Percentiles rank a stretch among this genome's conserved stretches.
phyloP scores from a whole-genome alignment of 2,329 filamentous ascomycete genomes.

The Cladophialophora bantiana region DNA sequence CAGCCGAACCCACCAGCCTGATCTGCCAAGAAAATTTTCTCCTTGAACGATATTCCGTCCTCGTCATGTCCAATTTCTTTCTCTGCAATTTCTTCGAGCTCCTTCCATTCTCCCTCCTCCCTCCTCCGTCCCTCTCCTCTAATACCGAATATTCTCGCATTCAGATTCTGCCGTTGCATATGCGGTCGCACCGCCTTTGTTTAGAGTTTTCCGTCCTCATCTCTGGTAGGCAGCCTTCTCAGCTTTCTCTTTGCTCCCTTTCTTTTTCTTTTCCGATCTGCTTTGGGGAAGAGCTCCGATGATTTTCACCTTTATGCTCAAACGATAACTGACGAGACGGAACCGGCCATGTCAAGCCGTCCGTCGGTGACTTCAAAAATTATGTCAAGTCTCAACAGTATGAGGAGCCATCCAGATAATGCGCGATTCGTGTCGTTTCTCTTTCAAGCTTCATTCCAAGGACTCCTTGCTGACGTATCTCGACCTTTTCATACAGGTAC shows the following conservation, averaged over 20 bases:
- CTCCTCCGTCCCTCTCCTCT: not conserved
- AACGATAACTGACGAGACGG: conserved; percentile 38
- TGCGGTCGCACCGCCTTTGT: not conserved
- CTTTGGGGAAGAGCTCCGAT: conserved; percentile 23
- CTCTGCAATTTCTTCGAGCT: not conserved
- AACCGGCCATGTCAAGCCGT: conserved; percentile 33
- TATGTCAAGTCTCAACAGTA: conserved; percentile 39
- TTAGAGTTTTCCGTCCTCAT: not conserved
- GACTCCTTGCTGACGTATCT: not conserved
- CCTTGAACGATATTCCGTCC: not conserved
- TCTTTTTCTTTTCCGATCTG: not conserved
- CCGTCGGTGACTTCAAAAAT: conserved; percentile 39
- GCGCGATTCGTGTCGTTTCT: not conserved
- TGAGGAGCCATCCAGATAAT: conserved; percentile 27
- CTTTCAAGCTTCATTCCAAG: not conserved
- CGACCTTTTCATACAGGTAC: not conserved
- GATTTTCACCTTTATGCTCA: conserved; percentile 34
- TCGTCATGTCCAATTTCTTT: not conserved
- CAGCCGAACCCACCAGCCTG: not conserved
- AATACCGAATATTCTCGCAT: no score
- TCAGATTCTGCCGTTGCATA: no score
- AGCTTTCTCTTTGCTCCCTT: not conserved
- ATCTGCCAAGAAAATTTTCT: conserved; percentile 6
- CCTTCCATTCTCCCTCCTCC: no score
- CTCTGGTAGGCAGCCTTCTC: conserved; percentile 18